A percentile compares a stretch with the other conserved stretches of the same genome.
phyloP scores from a whole-genome alignment of 179 eudicot species.

The Beta corolliflora region DNA sequence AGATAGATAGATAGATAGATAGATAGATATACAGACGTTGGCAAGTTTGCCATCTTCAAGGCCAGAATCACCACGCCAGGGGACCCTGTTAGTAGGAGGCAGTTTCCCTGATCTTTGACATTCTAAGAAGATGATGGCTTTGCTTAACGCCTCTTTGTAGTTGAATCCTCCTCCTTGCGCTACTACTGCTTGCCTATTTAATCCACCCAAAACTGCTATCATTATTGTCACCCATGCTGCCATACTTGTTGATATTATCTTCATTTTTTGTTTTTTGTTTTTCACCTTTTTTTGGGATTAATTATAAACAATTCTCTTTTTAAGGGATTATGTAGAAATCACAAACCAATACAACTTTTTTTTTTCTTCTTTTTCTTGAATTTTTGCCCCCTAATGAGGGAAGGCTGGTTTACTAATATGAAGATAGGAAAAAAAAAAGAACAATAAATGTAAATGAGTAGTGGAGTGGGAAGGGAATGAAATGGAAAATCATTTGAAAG shows the following conservation, averaged over 20 bases:
- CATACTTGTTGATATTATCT: background rate
- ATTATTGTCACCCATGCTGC: conserved; percentile 18
- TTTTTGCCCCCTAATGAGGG: background rate
- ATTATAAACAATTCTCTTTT: background rate
- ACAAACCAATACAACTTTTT: too few relatives aligned
- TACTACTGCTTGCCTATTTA: background rate
- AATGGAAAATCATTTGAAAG: conserved; percentile 12
- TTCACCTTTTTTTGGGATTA: background rate
- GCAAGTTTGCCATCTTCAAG: conserved; percentile 77
- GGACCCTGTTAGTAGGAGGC: conserved; percentile 54
- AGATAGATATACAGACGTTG: conserved; percentile 34
- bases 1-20: background rate
- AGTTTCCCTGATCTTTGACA: conserved; percentile 92
- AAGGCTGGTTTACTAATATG: background rate
- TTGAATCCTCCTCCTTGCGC: conserved; percentile 32
- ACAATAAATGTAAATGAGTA: too few relatives aligned
- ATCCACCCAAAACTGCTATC: background rate
- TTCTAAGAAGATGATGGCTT: conserved; percentile 78
- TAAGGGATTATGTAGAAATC: too few relatives aligned
- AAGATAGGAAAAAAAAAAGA: background rate
- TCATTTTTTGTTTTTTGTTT: conserved; percentile 9
- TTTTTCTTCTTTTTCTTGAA: background rate
- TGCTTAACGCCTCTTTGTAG: conserved; percentile 68
- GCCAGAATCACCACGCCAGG: conserved; percentile 94
- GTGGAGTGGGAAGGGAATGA: background rate